Conservation (phyloP, 495 filamentous ascomycete species). For the Niebla homalea region DNA sequence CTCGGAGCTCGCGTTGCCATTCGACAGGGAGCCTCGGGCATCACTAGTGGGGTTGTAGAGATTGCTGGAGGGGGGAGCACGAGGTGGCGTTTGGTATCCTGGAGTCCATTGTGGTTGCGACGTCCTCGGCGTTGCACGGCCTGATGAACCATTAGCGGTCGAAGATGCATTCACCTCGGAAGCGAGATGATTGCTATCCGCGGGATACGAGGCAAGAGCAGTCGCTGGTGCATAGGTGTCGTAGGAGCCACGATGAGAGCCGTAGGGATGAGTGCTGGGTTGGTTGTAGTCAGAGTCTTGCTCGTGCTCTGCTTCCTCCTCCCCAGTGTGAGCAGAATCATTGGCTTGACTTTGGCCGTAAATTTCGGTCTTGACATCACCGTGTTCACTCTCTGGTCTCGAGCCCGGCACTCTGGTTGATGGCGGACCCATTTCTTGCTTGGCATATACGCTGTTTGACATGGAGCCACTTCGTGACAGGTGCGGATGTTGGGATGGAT, state of each 20-base stretch:
- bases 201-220: slow-evolving; percentile 48
- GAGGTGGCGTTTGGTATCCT: slow-evolving; percentile 73
- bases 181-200: slow-evolving; percentile 69
- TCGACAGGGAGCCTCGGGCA: slow-evolving; percentile 52
- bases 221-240: slow-evolving; percentile 51
- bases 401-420: slow-evolving; percentile 42
- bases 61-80: slow-evolving; percentile 56
- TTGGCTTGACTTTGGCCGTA: slow-evolving; percentile 41
- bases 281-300: slow-evolving; percentile 76
- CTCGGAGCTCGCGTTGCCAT: slow-evolving; percentile 49
- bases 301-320: slow-evolving; percentile 63
- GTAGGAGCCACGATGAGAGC: slow-evolving; percentile 56
- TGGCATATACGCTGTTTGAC: slow-evolving; percentile 55
- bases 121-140: slow-evolving; percentile 76
- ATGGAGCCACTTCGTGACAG: slow-evolving; percentile 54
- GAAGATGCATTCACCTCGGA: slow-evolving; percentile 81
- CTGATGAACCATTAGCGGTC: slow-evolving; percentile 70
- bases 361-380: slow-evolving; percentile 59
- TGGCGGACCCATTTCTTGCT: slow-evolving; percentile 87
- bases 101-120: slow-evolving; percentile 56
- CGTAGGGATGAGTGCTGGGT: slow-evolving; percentile 48
- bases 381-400: slow-evolving; percentile 44
- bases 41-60: slow-evolving; percentile 87
- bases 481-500: slow-evolving; percentile 51
- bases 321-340: slow-evolving; percentile 38